These are phyloP conservation scores for Cordyceps javanica DNA, from an alignment of 2,329 filamentous ascomycete genomes.

Conservation along the genomic window DNA sequence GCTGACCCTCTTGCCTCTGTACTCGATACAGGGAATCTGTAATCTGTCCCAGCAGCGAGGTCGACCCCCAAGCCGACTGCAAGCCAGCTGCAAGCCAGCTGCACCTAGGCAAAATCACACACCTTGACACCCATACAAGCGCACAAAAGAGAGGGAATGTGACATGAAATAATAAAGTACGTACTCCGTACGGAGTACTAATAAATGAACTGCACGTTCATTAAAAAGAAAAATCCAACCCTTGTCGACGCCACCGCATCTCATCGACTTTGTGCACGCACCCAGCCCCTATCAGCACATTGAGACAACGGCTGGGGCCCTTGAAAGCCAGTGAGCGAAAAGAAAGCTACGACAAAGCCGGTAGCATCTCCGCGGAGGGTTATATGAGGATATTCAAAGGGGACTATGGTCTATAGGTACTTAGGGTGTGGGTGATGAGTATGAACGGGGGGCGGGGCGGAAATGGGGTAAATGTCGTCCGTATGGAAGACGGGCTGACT, in stretches of 20 bases:
- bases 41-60: not conserved
- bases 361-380: not conserved
- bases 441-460: not conserved
- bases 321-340: not conserved
- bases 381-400: not conserved
- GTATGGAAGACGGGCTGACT: too few relatives aligned
- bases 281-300: not conserved
- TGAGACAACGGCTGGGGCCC: not conserved
- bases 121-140: not conserved
- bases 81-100: constrained; percentile 1
- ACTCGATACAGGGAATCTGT: not conserved
- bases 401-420: too few relatives aligned
- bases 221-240: too few relatives aligned
- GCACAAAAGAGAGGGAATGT: not conserved
- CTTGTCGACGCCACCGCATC: constrained; percentile 6
- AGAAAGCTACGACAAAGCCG: constrained; percentile 5
- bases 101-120: too few relatives aligned
- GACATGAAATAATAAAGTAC: not conserved
- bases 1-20: not conserved
- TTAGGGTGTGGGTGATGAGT: not conserved
- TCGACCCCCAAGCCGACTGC: not conserved
- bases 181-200: not conserved
- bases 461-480: too few relatives aligned
- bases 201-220: not conserved
- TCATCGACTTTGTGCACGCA: not conserved